A percentile compares a stretch with the other conserved stretches of the same genome.
phyloP scores from a whole-genome alignment of 225 moss, liverwort and hornwort genomes.

The Ulota crispa region DNA sequence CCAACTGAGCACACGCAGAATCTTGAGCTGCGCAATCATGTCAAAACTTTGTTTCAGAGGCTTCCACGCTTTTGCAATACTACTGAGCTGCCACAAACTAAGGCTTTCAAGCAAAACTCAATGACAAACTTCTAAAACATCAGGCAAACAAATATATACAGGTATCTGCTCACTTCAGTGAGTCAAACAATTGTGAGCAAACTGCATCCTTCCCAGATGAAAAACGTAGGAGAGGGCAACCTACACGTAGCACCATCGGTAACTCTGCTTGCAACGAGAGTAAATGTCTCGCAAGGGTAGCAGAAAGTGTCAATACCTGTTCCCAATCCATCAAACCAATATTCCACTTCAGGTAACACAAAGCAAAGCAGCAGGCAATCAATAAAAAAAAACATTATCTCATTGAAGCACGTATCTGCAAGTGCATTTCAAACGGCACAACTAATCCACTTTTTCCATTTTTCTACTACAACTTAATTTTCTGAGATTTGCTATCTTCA shows the following conservation, averaged over 20 bases:
- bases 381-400: neutral
- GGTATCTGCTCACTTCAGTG: neutral
- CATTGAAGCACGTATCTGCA: neutral
- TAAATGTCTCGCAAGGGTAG: constrained; percentile 63
- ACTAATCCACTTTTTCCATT: neutral
- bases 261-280: constrained; percentile 43
- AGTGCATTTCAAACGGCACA: neutral
- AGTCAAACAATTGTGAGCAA: neutral
- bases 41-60: neutral
- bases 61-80: neutral
- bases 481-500: no score
- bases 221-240: constrained; percentile 24
- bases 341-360: neutral
- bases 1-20: constrained; percentile 54
- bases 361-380: neutral
- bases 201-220: neutral
- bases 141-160: neutral
- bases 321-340: constrained; percentile 19
- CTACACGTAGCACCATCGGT: constrained; percentile 43
- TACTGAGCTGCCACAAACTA: neutral
- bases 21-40: constrained; percentile 49
- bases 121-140: neutral
- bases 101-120: neutral
- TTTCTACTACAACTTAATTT: neutral
- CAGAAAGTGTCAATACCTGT: constrained; percentile 62